Conservation (phyloP, 1,139 yeast genomes). For the Pichia sp. region DNA sequence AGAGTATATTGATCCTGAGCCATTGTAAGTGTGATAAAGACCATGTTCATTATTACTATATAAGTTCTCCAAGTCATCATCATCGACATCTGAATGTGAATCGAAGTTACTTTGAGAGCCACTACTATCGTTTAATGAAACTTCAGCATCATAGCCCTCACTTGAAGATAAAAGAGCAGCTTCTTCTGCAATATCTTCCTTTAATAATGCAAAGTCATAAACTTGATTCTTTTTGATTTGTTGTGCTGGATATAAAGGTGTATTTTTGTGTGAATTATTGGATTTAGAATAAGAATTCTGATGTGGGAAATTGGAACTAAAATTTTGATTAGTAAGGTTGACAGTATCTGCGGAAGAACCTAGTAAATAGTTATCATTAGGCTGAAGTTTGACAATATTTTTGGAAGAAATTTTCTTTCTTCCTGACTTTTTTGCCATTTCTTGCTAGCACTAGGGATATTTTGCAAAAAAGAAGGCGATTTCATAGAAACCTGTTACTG, state of each 20-base stretch:
- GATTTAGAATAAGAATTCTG: neutral
- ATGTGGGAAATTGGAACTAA: neutral
- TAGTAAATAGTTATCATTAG: slow-evolving; percentile 1
- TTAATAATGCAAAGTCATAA: slow-evolving; percentile 12
- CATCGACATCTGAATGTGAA: neutral
- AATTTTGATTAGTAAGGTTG: neutral
- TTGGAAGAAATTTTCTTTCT: neutral
- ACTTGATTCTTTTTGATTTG: slow-evolving; percentile 1
- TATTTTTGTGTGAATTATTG: neutral
- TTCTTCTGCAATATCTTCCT: slow-evolving; percentile 19
- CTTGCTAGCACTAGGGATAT: neutral
- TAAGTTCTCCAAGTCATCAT: neutral
- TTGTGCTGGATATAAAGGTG: neutral
- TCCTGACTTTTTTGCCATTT: slow-evolving; percentile 5
- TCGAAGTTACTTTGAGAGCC: neutral
- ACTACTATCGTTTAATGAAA: slow-evolving; percentile 1
- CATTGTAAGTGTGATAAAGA: neutral
- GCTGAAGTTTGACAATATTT: neutral
- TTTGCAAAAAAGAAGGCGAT: neutral
- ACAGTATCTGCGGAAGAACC: slow-evolving; percentile 15
- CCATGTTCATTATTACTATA: neutral
- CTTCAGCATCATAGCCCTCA: slow-evolving; percentile 17
- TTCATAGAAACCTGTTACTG: too few species aligned
- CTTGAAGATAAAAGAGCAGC: slow-evolving; percentile 19
- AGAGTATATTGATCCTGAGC: slow-evolving; percentile 5